These are phyloP conservation scores for Penicillium occitanis DNA, from an alignment of 2,329 filamentous ascomycete species.

Conservation along the genomic window DNA sequence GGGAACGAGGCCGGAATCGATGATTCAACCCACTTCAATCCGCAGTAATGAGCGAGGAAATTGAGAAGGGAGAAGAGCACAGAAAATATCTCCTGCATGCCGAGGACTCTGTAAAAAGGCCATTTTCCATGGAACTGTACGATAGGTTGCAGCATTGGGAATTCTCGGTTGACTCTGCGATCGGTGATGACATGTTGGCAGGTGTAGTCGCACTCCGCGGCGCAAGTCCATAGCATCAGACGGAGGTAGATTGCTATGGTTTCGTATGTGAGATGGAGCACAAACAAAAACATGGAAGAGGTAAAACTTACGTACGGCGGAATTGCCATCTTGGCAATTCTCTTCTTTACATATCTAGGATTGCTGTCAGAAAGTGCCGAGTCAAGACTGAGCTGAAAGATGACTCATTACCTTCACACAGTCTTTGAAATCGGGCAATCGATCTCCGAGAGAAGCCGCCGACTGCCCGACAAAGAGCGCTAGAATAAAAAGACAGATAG, in stretches of 20 bases:
- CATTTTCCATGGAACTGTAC: conserved; percentile 98
- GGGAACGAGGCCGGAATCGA: conserved; percentile 71
- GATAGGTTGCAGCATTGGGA: conserved; percentile 64
- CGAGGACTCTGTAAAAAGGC: conserved; percentile 87
- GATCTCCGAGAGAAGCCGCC: conserved; percentile 77
- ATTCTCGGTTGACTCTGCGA: conserved; percentile 63
- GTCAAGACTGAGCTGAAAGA: neutral
- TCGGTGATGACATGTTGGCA: conserved; percentile 92
- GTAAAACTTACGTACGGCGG: conserved; percentile 65
- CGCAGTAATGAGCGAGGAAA: conserved; percentile 78
- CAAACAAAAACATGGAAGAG: neutral
- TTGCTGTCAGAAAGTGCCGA: conserved; percentile 12
- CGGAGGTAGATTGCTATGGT: conserved; percentile 73
- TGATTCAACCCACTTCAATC: conserved; percentile 68
- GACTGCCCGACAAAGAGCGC: conserved; percentile 39
- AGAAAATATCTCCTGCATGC: conserved; percentile 91
- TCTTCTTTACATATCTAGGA: conserved; percentile 72
- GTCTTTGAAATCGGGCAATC: conserved; percentile 79
- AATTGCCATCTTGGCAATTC: conserved; percentile 70
- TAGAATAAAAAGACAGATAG: conserved; percentile 28
- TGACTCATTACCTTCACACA: conserved; percentile 69
- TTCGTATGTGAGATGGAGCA: neutral
- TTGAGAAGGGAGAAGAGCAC: conserved; percentile 94
- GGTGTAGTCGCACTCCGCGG: conserved; percentile 93
- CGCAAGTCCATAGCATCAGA: conserved; percentile 87